These are phyloP conservation scores for Cerioporus squamosus DNA, from an alignment of 1,284 basidiomycete genomes.

Conservation along the genomic window DNA sequence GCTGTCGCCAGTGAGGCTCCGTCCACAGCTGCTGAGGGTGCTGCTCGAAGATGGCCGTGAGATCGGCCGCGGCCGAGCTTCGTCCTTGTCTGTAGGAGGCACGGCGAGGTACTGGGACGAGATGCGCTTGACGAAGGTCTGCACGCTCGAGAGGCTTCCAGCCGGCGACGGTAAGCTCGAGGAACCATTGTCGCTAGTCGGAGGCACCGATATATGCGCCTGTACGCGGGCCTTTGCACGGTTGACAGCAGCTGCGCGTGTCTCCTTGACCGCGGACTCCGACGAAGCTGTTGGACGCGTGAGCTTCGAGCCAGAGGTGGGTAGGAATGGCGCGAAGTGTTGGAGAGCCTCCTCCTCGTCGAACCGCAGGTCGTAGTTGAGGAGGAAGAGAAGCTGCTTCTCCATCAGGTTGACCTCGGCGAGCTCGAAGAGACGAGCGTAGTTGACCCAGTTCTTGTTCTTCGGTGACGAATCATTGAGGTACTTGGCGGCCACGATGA, in stretches of 20 bases:
- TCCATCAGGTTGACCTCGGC: constrained; percentile 96
- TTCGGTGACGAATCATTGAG: constrained; percentile 96
- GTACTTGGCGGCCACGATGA: constrained; percentile 97
- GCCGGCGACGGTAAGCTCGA: constrained; percentile 31
- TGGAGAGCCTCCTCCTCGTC: constrained; percentile 75
- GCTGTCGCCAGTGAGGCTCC: constrained; percentile 45
- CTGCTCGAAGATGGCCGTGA: constrained; percentile 36
- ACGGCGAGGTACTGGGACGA: constrained; percentile 50
- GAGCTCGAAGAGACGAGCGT: constrained; percentile 77
- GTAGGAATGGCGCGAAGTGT: constrained; percentile 67
- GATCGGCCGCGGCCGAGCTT: constrained; percentile 28
- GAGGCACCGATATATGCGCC: constrained; percentile 42
- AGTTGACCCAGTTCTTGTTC: constrained; percentile 91
- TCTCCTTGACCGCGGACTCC: constrained; percentile 43
- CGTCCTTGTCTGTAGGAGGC: constrained; percentile 24
- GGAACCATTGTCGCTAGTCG: constrained; percentile 41
- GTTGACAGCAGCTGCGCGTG: constrained; percentile 58
- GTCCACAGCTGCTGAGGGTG: constrained; percentile 41
- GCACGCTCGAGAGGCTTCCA: constrained; percentile 40
- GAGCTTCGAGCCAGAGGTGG: constrained; percentile 22
- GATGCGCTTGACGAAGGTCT: constrained; percentile 57
- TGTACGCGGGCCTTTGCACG: constrained; percentile 63
- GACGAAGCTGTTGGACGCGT: constrained; percentile 4
- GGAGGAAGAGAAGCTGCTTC: constrained; percentile 87
- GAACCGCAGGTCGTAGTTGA: constrained; percentile 91